Conservation (phyloP, 352 stramenopile species). For the Globisporangium polare region DNA sequence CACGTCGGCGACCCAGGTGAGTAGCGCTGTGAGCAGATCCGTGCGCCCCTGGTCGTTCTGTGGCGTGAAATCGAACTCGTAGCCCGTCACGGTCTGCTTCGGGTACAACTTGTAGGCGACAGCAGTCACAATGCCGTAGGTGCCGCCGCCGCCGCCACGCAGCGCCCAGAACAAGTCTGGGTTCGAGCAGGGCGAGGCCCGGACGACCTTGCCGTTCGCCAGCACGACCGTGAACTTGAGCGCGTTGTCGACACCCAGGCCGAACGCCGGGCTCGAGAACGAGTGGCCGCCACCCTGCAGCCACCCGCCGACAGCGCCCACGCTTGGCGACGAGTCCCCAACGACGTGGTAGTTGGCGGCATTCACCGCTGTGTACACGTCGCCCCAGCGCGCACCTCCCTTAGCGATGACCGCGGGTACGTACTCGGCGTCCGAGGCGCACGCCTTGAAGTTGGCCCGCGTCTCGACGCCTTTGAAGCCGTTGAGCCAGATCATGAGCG, state of each 20-base stretch:
- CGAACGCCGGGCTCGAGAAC: constrained; percentile 4
- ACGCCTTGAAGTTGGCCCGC: background rate
- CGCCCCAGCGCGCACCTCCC: constrained; percentile 1
- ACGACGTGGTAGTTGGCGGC: constrained; percentile 9
- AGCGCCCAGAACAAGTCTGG: constrained; percentile 8
- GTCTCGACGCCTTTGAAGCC: background rate
- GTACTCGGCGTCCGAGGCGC: background rate
- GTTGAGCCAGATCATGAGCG: constrained; percentile 12
- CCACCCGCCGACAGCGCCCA: constrained; percentile 4
- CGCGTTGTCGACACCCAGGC: constrained; percentile 11
- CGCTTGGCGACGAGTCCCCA: background rate
- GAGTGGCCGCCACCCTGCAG: constrained; percentile 5
- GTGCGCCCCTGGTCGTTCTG: background rate
- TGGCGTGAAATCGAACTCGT: background rate
- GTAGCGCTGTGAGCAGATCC: background rate
- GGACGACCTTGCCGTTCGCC: background rate
- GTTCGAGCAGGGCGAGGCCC: background rate
- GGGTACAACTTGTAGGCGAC: background rate
- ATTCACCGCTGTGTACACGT: constrained; percentile 2
- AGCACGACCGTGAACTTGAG: constrained; percentile 4
- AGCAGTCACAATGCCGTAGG: constrained; percentile 2
- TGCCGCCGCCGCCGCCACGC: constrained; percentile 4
- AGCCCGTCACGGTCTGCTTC: background rate
- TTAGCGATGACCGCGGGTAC: background rate
- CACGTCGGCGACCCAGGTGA: constrained; percentile 6